Conservation (phyloP, 169 alveolate species). For the Cryptosporidium tyzzeri region DNA sequence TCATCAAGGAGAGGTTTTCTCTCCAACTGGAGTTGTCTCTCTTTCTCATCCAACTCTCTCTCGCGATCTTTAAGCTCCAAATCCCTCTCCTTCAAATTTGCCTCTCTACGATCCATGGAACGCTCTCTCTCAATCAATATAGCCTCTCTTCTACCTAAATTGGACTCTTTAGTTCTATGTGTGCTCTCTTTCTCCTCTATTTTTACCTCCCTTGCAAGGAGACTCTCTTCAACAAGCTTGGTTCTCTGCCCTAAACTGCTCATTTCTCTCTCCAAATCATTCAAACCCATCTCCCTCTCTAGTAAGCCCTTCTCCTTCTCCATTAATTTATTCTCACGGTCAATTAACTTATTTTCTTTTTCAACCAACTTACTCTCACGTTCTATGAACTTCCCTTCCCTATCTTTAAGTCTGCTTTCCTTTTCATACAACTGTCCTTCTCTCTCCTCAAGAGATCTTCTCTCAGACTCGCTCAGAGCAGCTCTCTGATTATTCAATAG, state of each 20-base stretch:
- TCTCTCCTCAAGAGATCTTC: constrained; percentile 36
- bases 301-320: constrained; percentile 33
- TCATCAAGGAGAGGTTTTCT: constrained; percentile 55
- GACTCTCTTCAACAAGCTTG: not conserved
- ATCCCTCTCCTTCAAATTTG: constrained; percentile 32
- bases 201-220: constrained; percentile 38
- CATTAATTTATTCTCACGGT: constrained; percentile 36
- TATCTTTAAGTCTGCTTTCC: constrained; percentile 40
- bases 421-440: constrained; percentile 28
- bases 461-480: constrained; percentile 46
- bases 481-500: constrained; percentile 23
- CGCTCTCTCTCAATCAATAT: constrained; percentile 31
- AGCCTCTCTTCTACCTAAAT: constrained; percentile 14
- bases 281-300: constrained; percentile 37
- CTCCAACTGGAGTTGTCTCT: constrained; percentile 50
- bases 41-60: constrained; percentile 25
- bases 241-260: constrained; percentile 26
- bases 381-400: constrained; percentile 21
- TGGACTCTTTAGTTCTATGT: constrained; percentile 18
- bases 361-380: constrained; percentile 35
- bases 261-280: constrained; percentile 21
- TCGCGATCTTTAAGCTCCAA: constrained; percentile 30
- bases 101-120: not conserved
- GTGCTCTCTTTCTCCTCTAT: constrained; percentile 48
- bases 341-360: constrained; percentile 44